These are phyloP conservation scores for Lactarius evosmus DNA, from an alignment of 768 basidiomycete genomes.

Conservation along the genomic window DNA sequence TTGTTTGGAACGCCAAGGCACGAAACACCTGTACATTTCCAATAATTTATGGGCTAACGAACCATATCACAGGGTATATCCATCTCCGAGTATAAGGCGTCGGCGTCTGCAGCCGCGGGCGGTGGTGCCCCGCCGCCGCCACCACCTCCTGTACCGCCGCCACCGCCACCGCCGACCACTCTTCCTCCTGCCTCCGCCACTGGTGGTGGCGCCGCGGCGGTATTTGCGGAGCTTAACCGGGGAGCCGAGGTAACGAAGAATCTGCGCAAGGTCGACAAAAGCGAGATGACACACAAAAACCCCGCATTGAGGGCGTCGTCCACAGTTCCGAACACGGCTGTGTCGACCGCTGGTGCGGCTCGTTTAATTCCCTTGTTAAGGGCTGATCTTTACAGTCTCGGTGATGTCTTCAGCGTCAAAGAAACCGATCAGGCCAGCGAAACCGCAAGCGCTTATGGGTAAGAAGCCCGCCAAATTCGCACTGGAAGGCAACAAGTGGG, in stretches of 20 bases:
- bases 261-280: slow-evolving; percentile 90
- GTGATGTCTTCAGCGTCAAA: slow-evolving; percentile 37
- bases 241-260: slow-evolving; percentile 89
- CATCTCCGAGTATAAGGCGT: slow-evolving; percentile 50
- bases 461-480: slow-evolving; percentile 92
- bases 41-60: neutral
- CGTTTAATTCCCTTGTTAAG: neutral
- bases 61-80: slow-evolving; percentile 47
- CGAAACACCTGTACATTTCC: neutral
- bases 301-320: slow-evolving; percentile 66
- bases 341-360: slow-evolving; percentile 26
- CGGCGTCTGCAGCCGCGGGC: slow-evolving; percentile 36
- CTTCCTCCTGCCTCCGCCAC: slow-evolving; percentile 34
- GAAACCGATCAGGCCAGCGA: slow-evolving; percentile 76
- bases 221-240: slow-evolving; percentile 88
- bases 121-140: slow-evolving; percentile 50
- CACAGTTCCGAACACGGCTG: slow-evolving; percentile 45
- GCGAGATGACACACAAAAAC: slow-evolving; percentile 99
- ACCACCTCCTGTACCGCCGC: slow-evolving; percentile 38
- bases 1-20: slow-evolving; percentile 86
- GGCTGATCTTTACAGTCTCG: neutral
- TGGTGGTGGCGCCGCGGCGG: slow-evolving; percentile 62
- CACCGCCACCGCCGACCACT: slow-evolving; percentile 42
- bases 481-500: slow-evolving; percentile 92
- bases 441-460: slow-evolving; percentile 76